These are phyloP conservation scores for Sporothrix sp. DNA, from an alignment of 2,329 filamentous ascomycete species.

Conservation along the genomic window DNA sequence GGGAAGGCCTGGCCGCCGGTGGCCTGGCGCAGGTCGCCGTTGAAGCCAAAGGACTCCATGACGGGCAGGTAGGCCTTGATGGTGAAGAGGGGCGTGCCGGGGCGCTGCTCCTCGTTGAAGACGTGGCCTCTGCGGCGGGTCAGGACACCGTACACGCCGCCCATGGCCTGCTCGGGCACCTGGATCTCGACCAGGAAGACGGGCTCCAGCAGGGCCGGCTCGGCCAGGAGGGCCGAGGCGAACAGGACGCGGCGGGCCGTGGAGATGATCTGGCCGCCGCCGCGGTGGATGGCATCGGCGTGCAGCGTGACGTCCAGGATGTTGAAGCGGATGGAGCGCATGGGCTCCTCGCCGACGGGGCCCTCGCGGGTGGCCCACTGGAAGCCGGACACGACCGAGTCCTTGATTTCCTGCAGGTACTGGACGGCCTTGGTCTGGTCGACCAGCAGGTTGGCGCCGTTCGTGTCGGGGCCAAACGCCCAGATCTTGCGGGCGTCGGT, in stretches of 20 bases:
- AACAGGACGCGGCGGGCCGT: conserved; percentile 96
- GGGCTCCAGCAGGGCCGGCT: conserved; percentile 87
- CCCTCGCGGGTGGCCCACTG: conserved; percentile 98
- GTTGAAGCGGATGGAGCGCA: conserved; percentile 97
- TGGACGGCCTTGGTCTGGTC: conserved; percentile 99
- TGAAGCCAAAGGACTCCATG: conserved; percentile 63
- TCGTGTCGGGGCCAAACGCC: conserved; percentile 98
- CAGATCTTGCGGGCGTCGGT: conserved; percentile 99
- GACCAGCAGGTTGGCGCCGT: conserved; percentile 93
- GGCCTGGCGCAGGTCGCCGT: conserved; percentile 84
- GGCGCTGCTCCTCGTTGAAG: conserved; percentile 95
- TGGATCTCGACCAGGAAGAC: conserved; percentile 99
- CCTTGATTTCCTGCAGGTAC: conserved; percentile 99
- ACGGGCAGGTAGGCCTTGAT: conserved; percentile 47
- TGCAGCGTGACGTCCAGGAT: conserved; percentile 98
- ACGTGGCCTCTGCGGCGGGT: conserved; percentile 98
- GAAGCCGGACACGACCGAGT: conserved; percentile 98
- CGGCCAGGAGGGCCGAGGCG: conserved; percentile 80
- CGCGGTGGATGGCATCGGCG: conserved; percentile 99
- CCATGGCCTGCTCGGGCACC: conserved; percentile 97
- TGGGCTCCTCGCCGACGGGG: conserved; percentile 94
- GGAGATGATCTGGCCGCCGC: conserved; percentile 97
- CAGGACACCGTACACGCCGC: conserved; percentile 99
- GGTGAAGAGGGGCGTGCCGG: conserved; percentile 98
- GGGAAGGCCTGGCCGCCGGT: conserved; percentile 98